Base-by-base conservation (phyloP, 768 basidiomycete species). In the Pleurotus tuoliensis region DNA sequence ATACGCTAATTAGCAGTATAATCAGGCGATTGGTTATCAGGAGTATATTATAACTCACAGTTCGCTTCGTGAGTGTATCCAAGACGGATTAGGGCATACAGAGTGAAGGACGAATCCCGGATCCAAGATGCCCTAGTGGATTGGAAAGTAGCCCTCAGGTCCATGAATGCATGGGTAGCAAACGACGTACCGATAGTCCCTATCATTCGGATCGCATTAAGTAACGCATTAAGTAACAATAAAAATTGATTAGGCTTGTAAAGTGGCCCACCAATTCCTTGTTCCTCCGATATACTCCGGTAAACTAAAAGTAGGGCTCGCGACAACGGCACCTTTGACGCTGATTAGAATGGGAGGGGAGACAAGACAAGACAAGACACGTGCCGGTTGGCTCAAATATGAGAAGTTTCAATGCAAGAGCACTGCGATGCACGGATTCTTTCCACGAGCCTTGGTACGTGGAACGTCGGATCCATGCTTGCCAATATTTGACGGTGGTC, bases 361-460 rank as follows among this genome's bases (percentile, higher is more conserved):
- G 25, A 16, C n/a, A 48, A 46, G 44, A n/a, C 34, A 20, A 16
- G 55, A 11, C 51, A 25, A 30, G 46, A 38, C 52, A 59, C 44
- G 5, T 41, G 82, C 88, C 90, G 1, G 92, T 97, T 1, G 94
- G 94, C 66, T 96, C 94, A 64, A 82, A 98, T 45, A 94, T 94
- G 59, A 98, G 77, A 56, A 97, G 79, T 71, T 98, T 98, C 60
- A 98, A 76, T 0, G 94, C 92, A n/a, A 98, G 77, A 1, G 94
- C 96, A 56, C 92, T 94, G 20, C 95, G 83, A 65, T 93, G 84
- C 4, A 98, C 94, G 2, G 90, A 87, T 69, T 99, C 97, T 63
- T 95, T 89, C 97, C 97, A 99, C 13, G 92, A 83, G 0, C 96
- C 97, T 12, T 80, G 81, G 70, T 99, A 99, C 0, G 89, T 93